phyloP scores from a whole-genome alignment of 495 filamentous ascomycete species.

The Recurvomyces mirabilis region DNA sequence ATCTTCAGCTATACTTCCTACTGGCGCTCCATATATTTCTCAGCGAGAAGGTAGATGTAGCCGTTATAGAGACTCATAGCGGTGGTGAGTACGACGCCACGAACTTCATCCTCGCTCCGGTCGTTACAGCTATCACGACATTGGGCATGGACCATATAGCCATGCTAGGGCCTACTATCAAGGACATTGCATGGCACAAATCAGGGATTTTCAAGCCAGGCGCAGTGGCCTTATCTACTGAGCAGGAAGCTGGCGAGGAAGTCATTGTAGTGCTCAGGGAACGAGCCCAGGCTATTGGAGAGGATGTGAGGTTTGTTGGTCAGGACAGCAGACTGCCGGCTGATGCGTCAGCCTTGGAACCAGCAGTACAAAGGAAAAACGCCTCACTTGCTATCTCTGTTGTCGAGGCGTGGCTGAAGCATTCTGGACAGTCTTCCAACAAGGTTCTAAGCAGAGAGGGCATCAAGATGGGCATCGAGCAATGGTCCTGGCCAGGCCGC shows the following conservation, averaged over 20 bases:
- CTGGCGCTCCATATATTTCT: constrained; percentile 85
- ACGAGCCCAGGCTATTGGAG: constrained; percentile 57
- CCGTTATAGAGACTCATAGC: constrained; percentile 85
- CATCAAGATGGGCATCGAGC: constrained; percentile 29
- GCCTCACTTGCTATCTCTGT: constrained; percentile 64
- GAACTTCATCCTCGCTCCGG: constrained; percentile 67
- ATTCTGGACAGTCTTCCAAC: no score
- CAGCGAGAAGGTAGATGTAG: constrained; percentile 64
- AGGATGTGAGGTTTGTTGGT: constrained; percentile 48
- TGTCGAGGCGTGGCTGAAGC: no score
- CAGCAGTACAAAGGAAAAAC: constrained; percentile 75
- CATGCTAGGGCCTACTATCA: constrained; percentile 70
- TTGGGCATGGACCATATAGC: constrained; percentile 83
- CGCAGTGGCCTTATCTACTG: constrained; percentile 58
- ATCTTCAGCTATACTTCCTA: constrained; percentile 81
- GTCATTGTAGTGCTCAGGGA: constrained; percentile 57
- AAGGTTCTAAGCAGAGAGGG: constrained; percentile 21
- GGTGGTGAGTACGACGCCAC: constrained; percentile 91
- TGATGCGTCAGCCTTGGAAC: constrained; percentile 65
- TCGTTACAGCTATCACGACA: constrained; percentile 64
- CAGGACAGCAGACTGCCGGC: constrained; percentile 50
- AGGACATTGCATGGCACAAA: constrained; percentile 96
- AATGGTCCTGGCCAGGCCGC: constrained; percentile 35
- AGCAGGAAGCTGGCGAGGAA: constrained; percentile 54
- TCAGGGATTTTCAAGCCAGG: constrained; percentile 77